Conservation (phyloP, 2,329 filamentous ascomycete genomes). For the Sphaerostilbella broomeana region DNA sequence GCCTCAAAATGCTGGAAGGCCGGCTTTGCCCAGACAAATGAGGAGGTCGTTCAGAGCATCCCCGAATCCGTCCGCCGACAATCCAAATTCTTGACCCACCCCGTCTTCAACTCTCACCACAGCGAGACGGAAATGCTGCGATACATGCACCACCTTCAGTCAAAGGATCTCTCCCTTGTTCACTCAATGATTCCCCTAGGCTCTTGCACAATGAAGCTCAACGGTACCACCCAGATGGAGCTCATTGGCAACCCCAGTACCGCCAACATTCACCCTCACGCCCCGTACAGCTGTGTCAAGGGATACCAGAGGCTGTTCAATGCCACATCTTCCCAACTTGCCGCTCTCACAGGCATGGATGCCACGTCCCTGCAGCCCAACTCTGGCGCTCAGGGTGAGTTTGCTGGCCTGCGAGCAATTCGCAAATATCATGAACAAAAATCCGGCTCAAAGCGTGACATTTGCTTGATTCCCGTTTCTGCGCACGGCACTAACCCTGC, state of each 20-base stretch:
- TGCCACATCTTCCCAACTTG: constrained; percentile 68
- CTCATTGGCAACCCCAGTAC: constrained; percentile 73
- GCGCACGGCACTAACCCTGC: constrained; percentile 95
- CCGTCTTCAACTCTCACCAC: constrained; percentile 91
- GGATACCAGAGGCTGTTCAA: constrained; percentile 67
- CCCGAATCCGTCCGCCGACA: constrained; percentile 60
- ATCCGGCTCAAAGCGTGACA: constrained; percentile 66
- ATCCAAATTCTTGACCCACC: constrained; percentile 74
- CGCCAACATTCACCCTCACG: constrained; percentile 75
- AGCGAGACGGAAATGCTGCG: constrained; percentile 91
- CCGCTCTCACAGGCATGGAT: constrained; percentile 82
- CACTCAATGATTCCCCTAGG: constrained; percentile 98
- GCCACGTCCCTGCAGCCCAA: constrained; percentile 89
- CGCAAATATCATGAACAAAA: constrained; percentile 72
- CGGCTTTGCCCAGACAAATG: constrained; percentile 24
- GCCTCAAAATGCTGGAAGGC: constrained; percentile 38
- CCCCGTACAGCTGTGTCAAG: constrained; percentile 53
- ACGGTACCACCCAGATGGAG: constrained; percentile 88
- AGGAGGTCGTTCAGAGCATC: constrained; percentile 37
- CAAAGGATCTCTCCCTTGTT: constrained; percentile 86
- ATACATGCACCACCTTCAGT: constrained; percentile 89
- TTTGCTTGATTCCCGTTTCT: constrained; percentile 90
- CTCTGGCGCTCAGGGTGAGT: constrained; percentile 93
- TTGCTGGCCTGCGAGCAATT: constrained; percentile 82
- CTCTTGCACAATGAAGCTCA: constrained; percentile 98